Evolutionary conservation across 306 rosid genomes (phyloP).

Genomic region (Cyamopsis tetragonoloba): DNA sequence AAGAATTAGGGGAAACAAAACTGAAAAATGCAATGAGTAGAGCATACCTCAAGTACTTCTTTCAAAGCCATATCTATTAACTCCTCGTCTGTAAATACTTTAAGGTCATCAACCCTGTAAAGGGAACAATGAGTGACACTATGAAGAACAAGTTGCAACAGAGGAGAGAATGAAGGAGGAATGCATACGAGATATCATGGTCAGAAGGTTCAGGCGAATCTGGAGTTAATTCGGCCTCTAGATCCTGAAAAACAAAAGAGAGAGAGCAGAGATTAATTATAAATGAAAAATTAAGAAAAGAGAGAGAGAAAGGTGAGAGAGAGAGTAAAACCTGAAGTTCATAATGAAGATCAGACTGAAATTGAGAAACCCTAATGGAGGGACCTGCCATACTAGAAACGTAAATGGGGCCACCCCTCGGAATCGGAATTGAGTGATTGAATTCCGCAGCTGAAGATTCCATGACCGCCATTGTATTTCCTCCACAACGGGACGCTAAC

Average conservation of each 20-base stretch:
- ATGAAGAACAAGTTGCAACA: neutral
- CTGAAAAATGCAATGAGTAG: neutral
- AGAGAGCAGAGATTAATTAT: neutral
- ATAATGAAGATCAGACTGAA: constrained; percentile 43
- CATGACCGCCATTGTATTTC: no score
- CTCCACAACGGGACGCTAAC: no score
- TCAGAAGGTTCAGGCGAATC: constrained; percentile 31
- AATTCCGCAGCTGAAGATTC: constrained; percentile 24
- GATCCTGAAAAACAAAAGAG: constrained; percentile 34
- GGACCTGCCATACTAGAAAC: constrained; percentile 54
- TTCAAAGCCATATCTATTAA: constrained; percentile 79
- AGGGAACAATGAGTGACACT: neutral
- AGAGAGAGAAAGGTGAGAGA: neutral
- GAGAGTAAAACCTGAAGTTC: constrained; percentile 52
- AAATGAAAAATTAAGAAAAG: neutral
- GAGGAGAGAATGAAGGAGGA: neutral
- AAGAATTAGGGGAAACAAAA: neutral
- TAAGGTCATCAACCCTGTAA: constrained; percentile 75
- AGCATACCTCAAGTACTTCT: constrained; percentile 46
- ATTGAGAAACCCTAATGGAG: constrained; percentile 46
- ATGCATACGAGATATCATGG: constrained; percentile 52
- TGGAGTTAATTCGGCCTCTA: constrained; percentile 45
- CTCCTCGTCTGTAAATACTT: constrained; percentile 63
- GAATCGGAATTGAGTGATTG: constrained; percentile 45
- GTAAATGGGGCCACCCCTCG: constrained; percentile 85